Evolutionary conservation across 495 filamentous ascomycete genomes (phyloP).

Genomic region (Xylaria flabelliformis): DNA sequence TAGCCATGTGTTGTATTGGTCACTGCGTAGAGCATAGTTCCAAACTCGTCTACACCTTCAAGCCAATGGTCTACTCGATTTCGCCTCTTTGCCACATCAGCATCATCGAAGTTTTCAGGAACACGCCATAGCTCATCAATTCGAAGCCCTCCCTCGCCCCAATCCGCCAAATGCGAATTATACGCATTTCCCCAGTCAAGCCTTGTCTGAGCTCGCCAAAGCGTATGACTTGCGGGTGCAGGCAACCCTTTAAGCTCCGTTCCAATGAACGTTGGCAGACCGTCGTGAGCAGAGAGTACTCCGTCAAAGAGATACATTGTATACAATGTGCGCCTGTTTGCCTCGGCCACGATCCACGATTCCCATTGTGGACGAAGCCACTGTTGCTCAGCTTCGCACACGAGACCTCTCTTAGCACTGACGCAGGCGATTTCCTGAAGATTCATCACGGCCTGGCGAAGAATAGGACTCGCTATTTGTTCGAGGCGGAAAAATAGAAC

Average conservation of each 20-base stretch:
- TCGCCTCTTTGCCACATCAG: conserved; percentile 36
- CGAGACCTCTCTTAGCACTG: conserved; percentile 45
- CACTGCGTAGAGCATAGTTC: conserved; percentile 56
- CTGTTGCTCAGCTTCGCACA: conserved; percentile 49
- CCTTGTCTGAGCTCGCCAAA: conserved; percentile 48
- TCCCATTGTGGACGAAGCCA: conserved; percentile 54
- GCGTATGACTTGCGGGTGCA: conserved; percentile 42
- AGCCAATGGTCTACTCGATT: conserved; percentile 52
- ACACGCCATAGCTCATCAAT: conserved; percentile 57
- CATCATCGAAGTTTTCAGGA: conserved; percentile 39
- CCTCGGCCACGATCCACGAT: conserved; percentile 54
- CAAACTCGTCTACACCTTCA: conserved; percentile 54
- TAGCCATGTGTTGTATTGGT: conserved; percentile 51
- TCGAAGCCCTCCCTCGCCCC: conserved; percentile 44
- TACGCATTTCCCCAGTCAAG: conserved; percentile 51
- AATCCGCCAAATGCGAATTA: conserved; percentile 50
- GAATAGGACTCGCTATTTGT: conserved; percentile 34
- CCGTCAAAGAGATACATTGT: conserved; percentile 59
- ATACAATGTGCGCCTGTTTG: conserved; percentile 54
- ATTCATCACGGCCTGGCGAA: conserved; percentile 52
- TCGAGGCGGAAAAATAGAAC: conserved; percentile 49
- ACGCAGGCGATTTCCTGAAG: conserved; percentile 53
- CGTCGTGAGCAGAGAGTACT: conserved; percentile 49
- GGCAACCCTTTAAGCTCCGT: conserved; percentile 51
- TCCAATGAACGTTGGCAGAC: conserved; percentile 53